These are phyloP conservation scores for Castanea crenata DNA, from an alignment of 306 rosid species.

Conservation along the genomic window DNA sequence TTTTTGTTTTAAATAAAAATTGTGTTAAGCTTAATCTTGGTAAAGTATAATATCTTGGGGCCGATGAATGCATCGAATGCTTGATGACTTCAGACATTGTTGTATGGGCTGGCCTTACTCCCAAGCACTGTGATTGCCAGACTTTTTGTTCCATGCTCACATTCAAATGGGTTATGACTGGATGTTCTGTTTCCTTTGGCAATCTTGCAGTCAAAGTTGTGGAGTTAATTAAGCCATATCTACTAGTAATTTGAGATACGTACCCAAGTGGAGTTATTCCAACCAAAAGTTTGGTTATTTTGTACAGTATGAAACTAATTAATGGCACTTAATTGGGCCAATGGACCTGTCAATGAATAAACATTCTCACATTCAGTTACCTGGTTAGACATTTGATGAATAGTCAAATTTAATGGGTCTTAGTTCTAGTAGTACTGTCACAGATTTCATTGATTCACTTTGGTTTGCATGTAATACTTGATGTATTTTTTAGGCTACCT, in stretches of 20 bases:
- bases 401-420: too few relatives aligned
- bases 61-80: slow-evolving; percentile 85
- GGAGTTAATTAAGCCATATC: not conserved
- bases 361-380: not conserved
- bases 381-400: too few relatives aligned
- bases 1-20: slow-evolving; percentile 46
- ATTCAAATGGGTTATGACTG: slow-evolving; percentile 62
- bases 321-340: not conserved
- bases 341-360: not conserved
- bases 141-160: slow-evolving; percentile 96
- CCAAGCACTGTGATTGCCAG: slow-evolving; percentile 79
- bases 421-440: too few relatives aligned
- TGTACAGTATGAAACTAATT: not conserved
- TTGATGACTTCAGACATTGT: slow-evolving; percentile 98
- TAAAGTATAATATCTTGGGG: slow-evolving; percentile 75
- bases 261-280: not conserved
- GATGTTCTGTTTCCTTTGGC: not conserved
- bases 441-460: too few relatives aligned
- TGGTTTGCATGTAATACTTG: too few relatives aligned
- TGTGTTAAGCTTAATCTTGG: slow-evolving; percentile 80
- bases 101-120: slow-evolving; percentile 93
- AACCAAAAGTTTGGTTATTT: not conserved
- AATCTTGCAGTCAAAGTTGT: not conserved
- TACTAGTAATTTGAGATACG: not conserved
- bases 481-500: too few relatives aligned